Evolutionary conservation across 768 basidiomycete species (phyloP).

Genomic region (Lentinus tigrinus): DNA sequence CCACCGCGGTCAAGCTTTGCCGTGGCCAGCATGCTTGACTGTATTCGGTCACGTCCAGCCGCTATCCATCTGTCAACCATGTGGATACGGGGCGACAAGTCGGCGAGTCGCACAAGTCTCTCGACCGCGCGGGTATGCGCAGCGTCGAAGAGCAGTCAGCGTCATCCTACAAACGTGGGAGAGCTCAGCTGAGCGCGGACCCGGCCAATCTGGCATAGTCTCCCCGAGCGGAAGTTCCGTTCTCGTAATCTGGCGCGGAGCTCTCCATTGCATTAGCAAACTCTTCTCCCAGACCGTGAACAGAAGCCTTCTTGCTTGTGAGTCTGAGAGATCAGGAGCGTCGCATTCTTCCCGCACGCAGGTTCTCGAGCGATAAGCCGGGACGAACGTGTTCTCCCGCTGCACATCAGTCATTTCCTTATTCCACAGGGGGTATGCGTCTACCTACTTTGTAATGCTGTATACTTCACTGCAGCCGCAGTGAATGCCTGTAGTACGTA

Average conservation of each 20-base stretch:
- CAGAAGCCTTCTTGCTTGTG: neutral
- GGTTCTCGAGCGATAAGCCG: neutral
- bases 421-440: no score
- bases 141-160: neutral
- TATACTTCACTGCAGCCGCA: no score
- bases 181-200: neutral
- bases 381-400: neutral
- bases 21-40: no score
- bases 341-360: neutral
- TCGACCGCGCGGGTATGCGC: neutral
- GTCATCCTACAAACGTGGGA: neutral
- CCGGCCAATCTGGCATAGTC: neutral
- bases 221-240: neutral
- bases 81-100: no score
- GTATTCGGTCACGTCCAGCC: no score
- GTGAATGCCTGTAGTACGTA: no score
- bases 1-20: no score
- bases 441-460: no score
- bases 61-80: no score
- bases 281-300: neutral
- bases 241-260: neutral
- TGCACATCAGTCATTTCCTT: no score
- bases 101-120: no score
- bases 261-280: neutral
- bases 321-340: neutral